Evolutionary conservation across 176 grass and related monocot genomes (phyloP), one percentile per base, ranked within the genome.

Genomic region (Aechmea fasciata): DNA sequence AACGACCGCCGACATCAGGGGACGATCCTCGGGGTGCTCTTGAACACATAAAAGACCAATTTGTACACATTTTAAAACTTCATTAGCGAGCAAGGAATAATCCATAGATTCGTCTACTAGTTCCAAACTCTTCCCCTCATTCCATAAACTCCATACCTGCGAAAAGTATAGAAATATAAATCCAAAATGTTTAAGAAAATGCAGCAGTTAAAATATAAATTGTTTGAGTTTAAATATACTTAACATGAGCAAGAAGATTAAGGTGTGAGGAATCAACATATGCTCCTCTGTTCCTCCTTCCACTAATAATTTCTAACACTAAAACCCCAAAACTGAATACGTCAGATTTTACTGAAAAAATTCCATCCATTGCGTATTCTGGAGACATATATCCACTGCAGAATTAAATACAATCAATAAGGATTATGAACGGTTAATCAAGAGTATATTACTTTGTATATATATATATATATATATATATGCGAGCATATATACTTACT

Each of bases 321-420:
- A 90, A 50, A 47, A 86, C 87, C 28, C 87, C 87, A 54, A 83
- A 90, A 57, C 87, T 86, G 57, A 90, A 90, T 25, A 90, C 74
- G 19, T 86, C 83, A 52, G 87, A 90, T 71, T 90, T 90, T 12
- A 86, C 77, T 13, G 80, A 83, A 48, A 75, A 90, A 14, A 80
- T 65, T 49, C 87, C 87, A 18, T 90, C 87, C 87, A 83, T 90
- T 66, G 83, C 87, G 64, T 90, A 90, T 47, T 90, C 83, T 0
- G 87, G 87, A 71, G 87, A 79, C 83, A 90, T 90, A 61, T 90
- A 85, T 10, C 87, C 83, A 71, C 87, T 90, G 18, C 49, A 83
- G 22, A 80, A 3, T 24, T 11, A 9, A 65, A 65, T 2, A 12
- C 23, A 9, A 11, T 13, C 28, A 50, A 2, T 20, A 68, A 18